Conservation (phyloP, 2,329 filamentous ascomycete genomes). For the Monascus ruber region DNA sequence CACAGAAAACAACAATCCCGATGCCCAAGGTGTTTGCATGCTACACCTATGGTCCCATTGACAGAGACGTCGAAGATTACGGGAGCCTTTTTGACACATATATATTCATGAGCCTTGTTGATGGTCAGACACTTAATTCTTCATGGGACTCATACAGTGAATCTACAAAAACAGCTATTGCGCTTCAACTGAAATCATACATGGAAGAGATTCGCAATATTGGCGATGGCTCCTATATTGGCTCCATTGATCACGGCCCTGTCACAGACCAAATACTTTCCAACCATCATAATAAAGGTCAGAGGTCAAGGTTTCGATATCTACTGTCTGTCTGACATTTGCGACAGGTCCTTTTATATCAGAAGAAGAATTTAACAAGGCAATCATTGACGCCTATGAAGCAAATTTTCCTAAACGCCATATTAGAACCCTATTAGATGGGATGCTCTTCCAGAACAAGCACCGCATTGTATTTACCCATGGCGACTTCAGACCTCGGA, state of each 20-base stretch:
- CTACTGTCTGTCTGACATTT: constrained; percentile 1
- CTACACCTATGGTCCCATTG: constrained; percentile 8
- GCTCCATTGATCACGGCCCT: constrained; percentile 6
- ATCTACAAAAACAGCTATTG: constrained; percentile 2
- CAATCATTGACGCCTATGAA: constrained; percentile 11
- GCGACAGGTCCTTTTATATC: constrained; percentile 12
- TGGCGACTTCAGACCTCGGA: constrained; percentile 18
- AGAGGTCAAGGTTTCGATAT: not conserved
- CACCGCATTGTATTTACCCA: constrained; percentile 19
- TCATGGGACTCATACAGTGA: constrained; percentile 5
- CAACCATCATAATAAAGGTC: constrained; percentile 2
- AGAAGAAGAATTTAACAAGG: constrained; percentile 13
- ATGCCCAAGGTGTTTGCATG: constrained; percentile 7
- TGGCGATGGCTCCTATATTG: constrained; percentile 5
- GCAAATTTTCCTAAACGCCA: constrained; percentile 7
- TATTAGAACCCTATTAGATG: constrained; percentile 5
- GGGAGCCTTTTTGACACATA: constrained; percentile 9
- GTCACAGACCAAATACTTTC: constrained; percentile 7
- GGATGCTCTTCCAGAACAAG: constrained; percentile 7
- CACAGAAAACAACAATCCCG: constrained; percentile 4
- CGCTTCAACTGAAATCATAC: constrained; percentile 6
- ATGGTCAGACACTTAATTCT: constrained; percentile 5
- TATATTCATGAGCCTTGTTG: constrained; percentile 10
- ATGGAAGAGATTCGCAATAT: constrained; percentile 5
- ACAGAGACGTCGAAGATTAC: constrained; percentile 7